Base-by-base conservation (phyloP, 2,329 filamentous ascomycete genomes). In the Cladosporium colombiae region DNA sequence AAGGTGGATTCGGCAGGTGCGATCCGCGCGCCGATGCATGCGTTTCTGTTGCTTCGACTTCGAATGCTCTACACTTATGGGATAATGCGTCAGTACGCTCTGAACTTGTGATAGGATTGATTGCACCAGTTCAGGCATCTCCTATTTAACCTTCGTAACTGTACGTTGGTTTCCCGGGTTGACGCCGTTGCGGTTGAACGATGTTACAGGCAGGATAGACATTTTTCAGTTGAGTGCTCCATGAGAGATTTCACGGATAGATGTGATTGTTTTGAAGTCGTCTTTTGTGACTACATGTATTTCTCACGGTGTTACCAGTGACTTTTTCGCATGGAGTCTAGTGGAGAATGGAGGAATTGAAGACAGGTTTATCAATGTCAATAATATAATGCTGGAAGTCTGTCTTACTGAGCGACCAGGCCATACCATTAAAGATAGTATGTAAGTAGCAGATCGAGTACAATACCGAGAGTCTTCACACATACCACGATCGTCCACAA, bases 71-170 rank as follows among this genome's bases (percentile, higher is more conserved):
- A 21, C n/a, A 2, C 3, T 1, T 8, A 44, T n/a, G 5, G 8
- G 6, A 8, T 0, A 18, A 1, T 40, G 3, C 16, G n/a, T 18
- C 1, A n/a, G 6, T n/a, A 16, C 6, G n/a, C n/a, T 3, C 18
- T 44, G 18, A 2, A 6, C 4, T 10, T 10, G 5, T 8, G 6
- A n/a, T 10, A 5, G 7, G 21, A 10, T 3, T 2, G 2, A 10
- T n/a, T n/a, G 18, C 37, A 44, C 18, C 2, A n/a, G 10, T n/a
- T 6, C 40, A 13, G 3, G 5, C 1, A 3, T 46, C 23, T 21
- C 10, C n/a, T 1, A 46, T 46, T 0, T 13, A 7, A 13, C 8
- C 8, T 23, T 21, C 40, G n/a, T 4, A 11, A 46, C n/a, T n/a
- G 8, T 21, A n/a, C 8, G n/a, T n/a, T 44, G 18, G 5, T 18